These are phyloP conservation scores for Corinectria fuckeliana DNA, from an alignment of 2,329 filamentous ascomycete species.

Conservation along the genomic window DNA sequence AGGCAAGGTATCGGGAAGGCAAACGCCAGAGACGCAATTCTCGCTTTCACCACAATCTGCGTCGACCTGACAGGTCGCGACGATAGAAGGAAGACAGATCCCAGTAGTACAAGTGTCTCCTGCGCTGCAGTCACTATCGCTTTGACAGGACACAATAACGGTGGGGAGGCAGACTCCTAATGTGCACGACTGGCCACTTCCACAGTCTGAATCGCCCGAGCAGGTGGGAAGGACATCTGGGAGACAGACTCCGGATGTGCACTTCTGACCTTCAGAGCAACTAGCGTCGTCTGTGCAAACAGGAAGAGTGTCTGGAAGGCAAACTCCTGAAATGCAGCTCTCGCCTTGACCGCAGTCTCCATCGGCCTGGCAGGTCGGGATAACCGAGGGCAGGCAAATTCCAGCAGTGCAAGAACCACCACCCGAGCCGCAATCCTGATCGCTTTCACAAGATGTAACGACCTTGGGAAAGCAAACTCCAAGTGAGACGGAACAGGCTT, in stretches of 20 bases:
- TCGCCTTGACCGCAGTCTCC: neutral
- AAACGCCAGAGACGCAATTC: neutral
- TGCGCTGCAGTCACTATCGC: neutral
- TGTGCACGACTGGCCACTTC: neutral
- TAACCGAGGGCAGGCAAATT: neutral
- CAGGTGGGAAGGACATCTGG: neutral
- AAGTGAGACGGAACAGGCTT: neutral
- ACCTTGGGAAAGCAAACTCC: neutral
- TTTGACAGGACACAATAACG: neutral
- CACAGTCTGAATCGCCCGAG: neutral
- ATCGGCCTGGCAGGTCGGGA: neutral
- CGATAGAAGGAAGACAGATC: neutral
- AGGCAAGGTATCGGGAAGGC: neutral
- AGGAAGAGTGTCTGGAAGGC: neutral
- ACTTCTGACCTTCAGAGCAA: neutral
- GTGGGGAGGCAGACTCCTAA: constrained; percentile 5
- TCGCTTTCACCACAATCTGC: neutral
- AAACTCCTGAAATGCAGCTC: neutral
- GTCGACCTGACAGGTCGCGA: neutral
- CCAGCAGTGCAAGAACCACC: neutral
- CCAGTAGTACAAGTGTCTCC: neutral
- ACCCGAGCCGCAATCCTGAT: neutral
- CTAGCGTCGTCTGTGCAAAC: neutral
- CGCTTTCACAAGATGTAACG: neutral
- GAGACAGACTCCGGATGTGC: neutral